A percentile compares a stretch with the other conserved stretches of the same genome.
phyloP scores from a whole-genome alignment of 495 filamentous ascomycete genomes.

The Acidiella bohemica region DNA sequence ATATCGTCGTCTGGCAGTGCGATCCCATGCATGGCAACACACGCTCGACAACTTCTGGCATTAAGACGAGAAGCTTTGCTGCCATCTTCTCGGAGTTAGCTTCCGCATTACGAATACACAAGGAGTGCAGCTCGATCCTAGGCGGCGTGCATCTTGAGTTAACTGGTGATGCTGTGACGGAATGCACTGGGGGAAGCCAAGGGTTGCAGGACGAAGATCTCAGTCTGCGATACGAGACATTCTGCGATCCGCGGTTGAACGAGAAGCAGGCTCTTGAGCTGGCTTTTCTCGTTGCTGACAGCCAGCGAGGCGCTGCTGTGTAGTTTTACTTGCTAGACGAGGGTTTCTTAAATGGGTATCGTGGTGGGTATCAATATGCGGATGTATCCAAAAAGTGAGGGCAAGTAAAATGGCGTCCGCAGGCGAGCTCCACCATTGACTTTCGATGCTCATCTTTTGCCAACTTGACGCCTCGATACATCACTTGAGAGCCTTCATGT shows the following conservation, averaged over 20 bases:
- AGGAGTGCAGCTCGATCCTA: constrained; percentile 64
- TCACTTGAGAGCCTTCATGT: no score
- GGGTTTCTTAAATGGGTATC: no score
- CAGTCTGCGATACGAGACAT: constrained; percentile 76
- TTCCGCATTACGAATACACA: constrained; percentile 69
- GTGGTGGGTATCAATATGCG: no score
- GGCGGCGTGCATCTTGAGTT: constrained; percentile 92
- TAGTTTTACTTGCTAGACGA: no score
- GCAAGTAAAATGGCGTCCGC: no score
- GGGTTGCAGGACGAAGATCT: constrained; percentile 79
- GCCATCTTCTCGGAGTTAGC: constrained; percentile 76
- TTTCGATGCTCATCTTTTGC: no score
- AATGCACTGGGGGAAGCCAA: constrained; percentile 85
- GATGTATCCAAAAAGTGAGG: no score
- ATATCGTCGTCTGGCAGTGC: constrained; percentile 89
- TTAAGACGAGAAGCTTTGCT: constrained; percentile 82
- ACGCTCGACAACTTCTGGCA: constrained; percentile 48
- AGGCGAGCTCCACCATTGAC: no score
- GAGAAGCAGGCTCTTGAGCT: constrained; percentile 95
- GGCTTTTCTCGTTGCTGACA: constrained; percentile 83
- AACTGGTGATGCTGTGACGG: constrained; percentile 90
- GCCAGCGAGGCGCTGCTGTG: no score
- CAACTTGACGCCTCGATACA: no score
- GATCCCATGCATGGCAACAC: constrained; percentile 97
- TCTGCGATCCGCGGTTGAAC: constrained; percentile 89